These are phyloP conservation scores for Tylopilus rubrobrunneus DNA, from an alignment of 768 basidiomycete genomes.

Conservation along the genomic window DNA sequence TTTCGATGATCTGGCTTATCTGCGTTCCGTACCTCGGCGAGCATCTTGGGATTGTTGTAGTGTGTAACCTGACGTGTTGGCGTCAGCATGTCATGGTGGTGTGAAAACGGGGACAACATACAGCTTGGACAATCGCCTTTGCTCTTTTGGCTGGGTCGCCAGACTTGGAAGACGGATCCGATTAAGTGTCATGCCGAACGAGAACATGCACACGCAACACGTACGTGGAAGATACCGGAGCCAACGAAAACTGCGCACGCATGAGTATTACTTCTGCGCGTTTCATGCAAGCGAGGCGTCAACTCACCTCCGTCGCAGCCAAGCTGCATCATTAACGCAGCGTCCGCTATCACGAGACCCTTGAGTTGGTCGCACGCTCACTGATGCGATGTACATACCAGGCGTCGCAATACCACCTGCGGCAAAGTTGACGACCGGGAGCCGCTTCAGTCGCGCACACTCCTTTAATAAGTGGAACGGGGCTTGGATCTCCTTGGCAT, in stretches of 20 bases:
- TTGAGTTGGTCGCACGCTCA: neutral
- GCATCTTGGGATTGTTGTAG: conserved; percentile 88
- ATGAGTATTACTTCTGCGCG: neutral
- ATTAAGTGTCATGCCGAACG: neutral
- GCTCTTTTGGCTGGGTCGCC: conserved; percentile 93
- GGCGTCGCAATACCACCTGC: conserved; percentile 93
- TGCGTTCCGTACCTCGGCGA: conserved; percentile 65
- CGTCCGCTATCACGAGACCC: conserved; percentile 59
- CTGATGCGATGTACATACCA: conserved; percentile 42
- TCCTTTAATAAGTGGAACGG: conserved; percentile 97
- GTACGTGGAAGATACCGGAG: conserved; percentile 91
- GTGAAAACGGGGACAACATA: conserved; percentile 32
- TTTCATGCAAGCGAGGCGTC: neutral
- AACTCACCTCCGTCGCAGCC: conserved; percentile 90
- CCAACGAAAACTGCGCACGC: conserved; percentile 82
- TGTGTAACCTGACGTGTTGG: conserved; percentile 68
- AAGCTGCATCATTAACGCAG: conserved; percentile 98
- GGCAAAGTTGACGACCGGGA: conserved; percentile 96
- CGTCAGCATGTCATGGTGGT: conserved; percentile 3
- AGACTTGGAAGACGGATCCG: conserved; percentile 46
- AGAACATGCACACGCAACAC: conserved; percentile 24
- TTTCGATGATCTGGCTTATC: neutral
- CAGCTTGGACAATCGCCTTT: conserved; percentile 93
- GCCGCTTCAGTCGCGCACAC: conserved; percentile 85
- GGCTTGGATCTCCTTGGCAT: conserved; percentile 88